These are phyloP conservation scores for Cajanus cajan DNA, from an alignment of 306 rosid species.

Conservation along the genomic window DNA sequence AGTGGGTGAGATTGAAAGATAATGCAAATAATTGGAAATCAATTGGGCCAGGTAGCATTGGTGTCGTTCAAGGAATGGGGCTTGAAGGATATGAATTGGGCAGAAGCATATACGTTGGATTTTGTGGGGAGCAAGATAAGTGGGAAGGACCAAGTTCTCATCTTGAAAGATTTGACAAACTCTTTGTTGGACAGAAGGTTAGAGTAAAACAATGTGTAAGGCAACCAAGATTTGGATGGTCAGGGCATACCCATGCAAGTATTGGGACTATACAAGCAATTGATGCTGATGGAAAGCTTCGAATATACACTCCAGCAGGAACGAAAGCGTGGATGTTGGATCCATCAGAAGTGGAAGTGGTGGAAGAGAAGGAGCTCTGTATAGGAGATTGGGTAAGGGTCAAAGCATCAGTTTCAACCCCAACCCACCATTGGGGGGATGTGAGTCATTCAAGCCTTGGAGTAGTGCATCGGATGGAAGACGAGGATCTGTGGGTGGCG, in stretches of 20 bases:
- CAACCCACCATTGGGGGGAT: slow-evolving; percentile 97
- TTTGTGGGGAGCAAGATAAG: slow-evolving; percentile 95
- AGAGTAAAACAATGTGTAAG: slow-evolving; percentile 63
- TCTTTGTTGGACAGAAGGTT: slow-evolving; percentile 84
- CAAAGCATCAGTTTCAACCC: slow-evolving; percentile 73
- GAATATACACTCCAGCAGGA: slow-evolving; percentile 89
- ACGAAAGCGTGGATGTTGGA: slow-evolving; percentile 95
- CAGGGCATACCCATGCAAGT: slow-evolving; percentile 80
- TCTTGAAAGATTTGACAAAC: slow-evolving; percentile 65
- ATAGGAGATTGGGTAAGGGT: slow-evolving; percentile 95
- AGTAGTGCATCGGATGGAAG: slow-evolving; percentile 90
- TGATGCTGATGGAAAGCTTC: slow-evolving; percentile 92
- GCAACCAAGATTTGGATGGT: slow-evolving; percentile 96
- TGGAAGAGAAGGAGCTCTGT: slow-evolving; percentile 72
- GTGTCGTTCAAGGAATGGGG: slow-evolving; percentile 89
- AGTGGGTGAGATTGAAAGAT: slow-evolving; percentile 86
- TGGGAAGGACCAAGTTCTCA: slow-evolving; percentile 84
- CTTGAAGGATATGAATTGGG: slow-evolving; percentile 76
- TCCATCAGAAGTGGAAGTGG: slow-evolving; percentile 83
- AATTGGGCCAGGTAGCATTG: slow-evolving; percentile 75
- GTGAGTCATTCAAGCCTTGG: slow-evolving; percentile 85
- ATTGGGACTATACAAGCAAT: slow-evolving; percentile 77
- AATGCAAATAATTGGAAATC: slow-evolving; percentile 74
- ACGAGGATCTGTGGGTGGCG: slow-evolving; percentile 76
- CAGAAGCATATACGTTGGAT: slow-evolving; percentile 71